These are phyloP conservation scores for Sphaerulina populicola DNA, from an alignment of 2,329 filamentous ascomycete species.

Conservation along the genomic window DNA sequence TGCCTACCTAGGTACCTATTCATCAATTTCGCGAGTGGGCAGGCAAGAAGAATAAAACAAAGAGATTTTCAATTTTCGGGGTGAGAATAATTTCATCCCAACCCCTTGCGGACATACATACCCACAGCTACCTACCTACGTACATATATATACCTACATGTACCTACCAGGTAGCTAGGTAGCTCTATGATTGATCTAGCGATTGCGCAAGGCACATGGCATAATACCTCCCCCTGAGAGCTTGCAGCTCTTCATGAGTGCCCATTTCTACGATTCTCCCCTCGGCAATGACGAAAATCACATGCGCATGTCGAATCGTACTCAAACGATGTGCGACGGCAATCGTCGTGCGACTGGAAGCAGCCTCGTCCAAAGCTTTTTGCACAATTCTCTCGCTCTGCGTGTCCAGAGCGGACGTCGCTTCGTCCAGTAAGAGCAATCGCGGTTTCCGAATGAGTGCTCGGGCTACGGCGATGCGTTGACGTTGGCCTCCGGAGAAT, in stretches of 20 bases:
- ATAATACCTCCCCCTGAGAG: constrained; percentile 36
- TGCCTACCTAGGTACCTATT: too few relatives aligned
- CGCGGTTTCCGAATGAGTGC: constrained; percentile 47
- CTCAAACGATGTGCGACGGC: constrained; percentile 37
- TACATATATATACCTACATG: too few relatives aligned
- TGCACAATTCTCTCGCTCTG: constrained; percentile 61
- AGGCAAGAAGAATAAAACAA: too few relatives aligned
- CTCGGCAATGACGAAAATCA: constrained; percentile 37
- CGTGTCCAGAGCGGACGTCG: constrained; percentile 54
- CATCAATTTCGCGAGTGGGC: too few relatives aligned
- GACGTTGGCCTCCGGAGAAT: constrained; percentile 49
- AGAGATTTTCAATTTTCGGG: too few relatives aligned
- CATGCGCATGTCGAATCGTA: constrained; percentile 34
- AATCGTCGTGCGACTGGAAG: constrained; percentile 34
- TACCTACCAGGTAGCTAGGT: too few relatives aligned
- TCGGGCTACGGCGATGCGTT: constrained; percentile 49
- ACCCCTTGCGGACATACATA: too few relatives aligned
- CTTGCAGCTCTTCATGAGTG: constrained; percentile 36
- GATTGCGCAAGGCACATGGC: constrained; percentile 40
- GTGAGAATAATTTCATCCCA: too few relatives aligned
- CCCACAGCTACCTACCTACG: background rate
- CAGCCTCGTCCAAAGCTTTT: constrained; percentile 53
- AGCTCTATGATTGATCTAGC: constrained; percentile 31
- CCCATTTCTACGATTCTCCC: constrained; percentile 36
- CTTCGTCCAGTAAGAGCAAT: constrained; percentile 52